A percentile compares a stretch with the other conserved stretches of the same genome.
Evolutionary conservation across 768 basidiomycete species (phyloP).

Genomic region (Kwoniella bestiolae): DNA sequence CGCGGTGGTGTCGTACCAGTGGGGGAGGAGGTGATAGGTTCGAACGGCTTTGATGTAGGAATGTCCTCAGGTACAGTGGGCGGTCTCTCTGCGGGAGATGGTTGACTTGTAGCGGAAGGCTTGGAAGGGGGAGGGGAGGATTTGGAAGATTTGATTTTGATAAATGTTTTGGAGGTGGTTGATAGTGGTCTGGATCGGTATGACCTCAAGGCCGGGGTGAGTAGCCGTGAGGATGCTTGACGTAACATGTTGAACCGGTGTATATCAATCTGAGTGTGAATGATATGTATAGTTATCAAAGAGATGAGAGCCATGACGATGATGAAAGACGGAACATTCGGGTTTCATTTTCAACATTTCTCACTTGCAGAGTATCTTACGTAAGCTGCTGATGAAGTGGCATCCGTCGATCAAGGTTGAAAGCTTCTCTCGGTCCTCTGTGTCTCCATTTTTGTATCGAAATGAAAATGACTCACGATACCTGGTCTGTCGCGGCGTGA

Average conservation of each 20-base stretch:
- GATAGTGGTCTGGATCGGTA: conserved; percentile 28
- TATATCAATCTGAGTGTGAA: not conserved
- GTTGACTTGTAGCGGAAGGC: conserved; percentile 3
- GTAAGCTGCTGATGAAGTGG: not conserved
- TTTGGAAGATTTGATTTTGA: conserved; percentile 36
- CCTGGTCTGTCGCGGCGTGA: too few species aligned
- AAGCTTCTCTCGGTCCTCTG: too few species aligned
- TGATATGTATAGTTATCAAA: not conserved
- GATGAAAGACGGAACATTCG: not conserved
- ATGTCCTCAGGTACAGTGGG: conserved; percentile 39
- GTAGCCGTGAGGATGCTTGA: conserved; percentile 17
- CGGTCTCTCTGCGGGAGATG: conserved; percentile 52
- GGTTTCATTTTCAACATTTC: not conserved
- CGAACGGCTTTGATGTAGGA: conserved; percentile 29
- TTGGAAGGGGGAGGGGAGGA: conserved; percentile 4
- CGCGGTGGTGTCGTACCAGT: conserved; percentile 9
- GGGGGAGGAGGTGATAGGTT: conserved; percentile 31
- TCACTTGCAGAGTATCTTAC: not conserved
- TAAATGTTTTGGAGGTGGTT: conserved; percentile 21
- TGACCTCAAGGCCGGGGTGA: conserved; percentile 10
- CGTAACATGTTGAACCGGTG: conserved; percentile 24
- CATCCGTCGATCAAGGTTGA: too few species aligned
- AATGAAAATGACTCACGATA: too few species aligned
- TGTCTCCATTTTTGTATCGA: too few species aligned
- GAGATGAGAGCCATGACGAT: not conserved